These are phyloP conservation scores for Arachnopeziza araneosa DNA, from an alignment of 2,329 filamentous ascomycete genomes.

Conservation along the genomic window DNA sequence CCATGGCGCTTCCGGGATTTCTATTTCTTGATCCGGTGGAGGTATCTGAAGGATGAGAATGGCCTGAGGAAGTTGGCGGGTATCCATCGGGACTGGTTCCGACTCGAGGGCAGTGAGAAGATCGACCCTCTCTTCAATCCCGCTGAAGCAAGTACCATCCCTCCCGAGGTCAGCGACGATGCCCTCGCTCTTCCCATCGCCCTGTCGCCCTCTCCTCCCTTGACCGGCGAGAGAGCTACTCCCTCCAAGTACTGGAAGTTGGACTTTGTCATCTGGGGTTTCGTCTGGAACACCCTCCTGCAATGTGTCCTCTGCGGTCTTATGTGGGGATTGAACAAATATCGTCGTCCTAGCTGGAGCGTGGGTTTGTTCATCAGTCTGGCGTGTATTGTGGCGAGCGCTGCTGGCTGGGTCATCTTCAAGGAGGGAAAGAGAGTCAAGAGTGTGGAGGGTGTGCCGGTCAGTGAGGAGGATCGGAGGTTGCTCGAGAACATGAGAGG, in stretches of 20 bases:
- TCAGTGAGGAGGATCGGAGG: constrained; percentile 18
- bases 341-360: constrained; percentile 12
- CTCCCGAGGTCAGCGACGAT: constrained; percentile 32
- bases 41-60: constrained; percentile 8
- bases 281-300: constrained; percentile 70
- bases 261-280: constrained; percentile 71
- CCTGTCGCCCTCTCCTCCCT: constrained; percentile 55
- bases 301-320: constrained; percentile 67
- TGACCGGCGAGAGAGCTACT: constrained; percentile 62
- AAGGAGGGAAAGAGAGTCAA: constrained; percentile 22
- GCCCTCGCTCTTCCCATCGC: constrained; percentile 56
- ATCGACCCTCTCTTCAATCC: constrained; percentile 32
- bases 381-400: constrained; percentile 17
- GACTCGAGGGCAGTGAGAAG: constrained; percentile 57
- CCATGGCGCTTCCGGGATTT: constrained; percentile 79
- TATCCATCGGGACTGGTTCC: constrained; percentile 68
- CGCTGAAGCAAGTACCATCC: constrained; percentile 37
- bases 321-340: constrained; percentile 73
- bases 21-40: constrained; percentile 55
- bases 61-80: constrained; percentile 42
- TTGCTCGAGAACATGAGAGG: constrained; percentile 29
- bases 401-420: constrained; percentile 17
- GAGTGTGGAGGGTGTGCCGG: constrained; percentile 18
- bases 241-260: constrained; percentile 66
- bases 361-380: constrained; percentile 17